Conservation (phyloP, 805 yeast genomes). For the Barnettozyma californica region DNA sequence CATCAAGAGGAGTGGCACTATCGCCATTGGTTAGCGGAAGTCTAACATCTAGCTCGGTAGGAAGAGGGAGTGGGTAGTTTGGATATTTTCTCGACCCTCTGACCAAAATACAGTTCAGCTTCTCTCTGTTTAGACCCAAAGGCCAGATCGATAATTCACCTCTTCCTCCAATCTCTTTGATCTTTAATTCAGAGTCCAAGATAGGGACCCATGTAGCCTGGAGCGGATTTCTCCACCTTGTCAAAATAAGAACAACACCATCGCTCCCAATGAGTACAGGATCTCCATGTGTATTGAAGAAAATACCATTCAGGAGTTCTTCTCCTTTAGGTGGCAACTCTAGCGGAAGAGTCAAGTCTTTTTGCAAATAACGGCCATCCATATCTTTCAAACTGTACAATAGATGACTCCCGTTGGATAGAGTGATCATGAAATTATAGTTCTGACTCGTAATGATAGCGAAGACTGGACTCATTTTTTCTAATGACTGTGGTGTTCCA, state of each 20-base stretch:
- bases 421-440: constrained; percentile 28
- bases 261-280: constrained; percentile 84
- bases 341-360: constrained; percentile 43
- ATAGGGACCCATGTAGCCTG: constrained; percentile 89
- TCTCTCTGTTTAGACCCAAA: constrained; percentile 65
- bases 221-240: constrained; percentile 70
- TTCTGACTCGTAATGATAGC: constrained; percentile 33
- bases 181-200: constrained; percentile 46
- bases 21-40: constrained; percentile 48
- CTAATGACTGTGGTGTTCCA: constrained; percentile 69
- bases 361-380: constrained; percentile 42
- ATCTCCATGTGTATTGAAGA: constrained; percentile 84
- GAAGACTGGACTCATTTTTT: constrained; percentile 67
- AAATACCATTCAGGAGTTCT: constrained; percentile 53
- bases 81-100: constrained; percentile 67
- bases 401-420: constrained; percentile 27
- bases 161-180: constrained; percentile 42
- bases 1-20: constrained; percentile 13
- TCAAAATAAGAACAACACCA: constrained; percentile 62
- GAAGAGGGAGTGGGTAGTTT: constrained; percentile 77
- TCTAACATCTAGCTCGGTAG: constrained; percentile 67
- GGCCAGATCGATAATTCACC: constrained; percentile 83
- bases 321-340: constrained; percentile 14
- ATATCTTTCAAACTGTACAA: constrained; percentile 40
- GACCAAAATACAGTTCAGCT: constrained; percentile 67